Evolutionary conservation across 495 filamentous ascomycete species (phyloP), one percentile per base, ranked within the genome.

Genomic region (Annulohypoxylon stygium): DNA sequence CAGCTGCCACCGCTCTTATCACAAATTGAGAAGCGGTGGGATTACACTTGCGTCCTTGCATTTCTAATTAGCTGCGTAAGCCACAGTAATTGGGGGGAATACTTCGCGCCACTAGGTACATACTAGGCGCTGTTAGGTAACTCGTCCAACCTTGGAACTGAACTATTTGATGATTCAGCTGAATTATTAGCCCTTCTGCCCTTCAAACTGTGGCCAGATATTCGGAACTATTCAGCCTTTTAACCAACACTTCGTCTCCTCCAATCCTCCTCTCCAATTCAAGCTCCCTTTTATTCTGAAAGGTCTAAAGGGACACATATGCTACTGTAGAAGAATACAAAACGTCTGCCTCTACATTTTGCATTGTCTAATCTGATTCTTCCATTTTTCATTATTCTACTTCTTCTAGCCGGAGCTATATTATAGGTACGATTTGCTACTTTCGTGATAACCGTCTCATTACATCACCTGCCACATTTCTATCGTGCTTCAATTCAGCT

Each of bases 261-360:
- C 45, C 54, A 65, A 66, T 73, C 74, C 70, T 76, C 64, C 74
- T 60, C 59, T 30, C 74, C 71, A 69, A 78, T 75, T 76, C 50
- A 70, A 53, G 51, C 41, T 63, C 43, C 61, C 68, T 47, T 47
- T 30, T 20, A 34, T 26, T 53, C 61, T 65, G 45, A 77, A 79
- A 75, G 77, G 77, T 53, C 61, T 65, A 51, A 77, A 79, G 76
- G 77, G 77, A 79, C 77, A 79, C 75, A 77, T 79, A 67, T 79
- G 30, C 70, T 73, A 69, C 65, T 76, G 65, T 55, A 69, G 66
- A 51, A 53, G 67, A 62, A 70, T 69, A 66, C 67, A 69, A 70
- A 76, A 75, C 63, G 16, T 54, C 39, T 25, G 61, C 64, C 5
- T 65, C 47, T 71, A 67, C 45, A 53, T 54, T 47, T 53, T 61